Percentiles rank a stretch among this genome's conserved stretches.
These are phyloP conservation scores for Tetraselmis striata DNA, from an alignment of 139 green algal genomes.

Conservation along the genomic window DNA sequence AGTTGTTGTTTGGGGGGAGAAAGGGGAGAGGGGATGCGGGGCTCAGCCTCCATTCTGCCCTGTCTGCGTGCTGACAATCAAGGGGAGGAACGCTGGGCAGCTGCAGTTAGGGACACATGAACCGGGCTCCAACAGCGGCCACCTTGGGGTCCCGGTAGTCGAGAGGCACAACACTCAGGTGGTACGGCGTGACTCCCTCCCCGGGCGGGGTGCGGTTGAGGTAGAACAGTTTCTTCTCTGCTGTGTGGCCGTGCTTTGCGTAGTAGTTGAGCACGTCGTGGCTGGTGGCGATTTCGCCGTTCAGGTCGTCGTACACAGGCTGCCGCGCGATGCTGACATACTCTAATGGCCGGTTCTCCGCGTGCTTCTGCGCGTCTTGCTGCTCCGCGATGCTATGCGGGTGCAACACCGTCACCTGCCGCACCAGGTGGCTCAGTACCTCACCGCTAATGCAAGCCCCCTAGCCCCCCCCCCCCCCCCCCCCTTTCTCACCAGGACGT, in stretches of 20 bases:
- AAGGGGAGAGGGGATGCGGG: too few species aligned
- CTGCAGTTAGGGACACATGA: too few species aligned
- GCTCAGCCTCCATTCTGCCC: too few species aligned
- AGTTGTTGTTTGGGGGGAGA: too few species aligned
- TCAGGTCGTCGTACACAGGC: constrained; percentile 27
- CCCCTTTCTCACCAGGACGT: too few species aligned
- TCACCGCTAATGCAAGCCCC: too few species aligned
- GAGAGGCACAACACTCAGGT: neutral
- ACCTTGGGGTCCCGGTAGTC: neutral
- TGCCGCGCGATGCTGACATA: constrained; percentile 20
- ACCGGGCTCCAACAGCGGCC: too few species aligned
- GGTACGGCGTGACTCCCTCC: neutral
- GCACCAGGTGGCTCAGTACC: too few species aligned
- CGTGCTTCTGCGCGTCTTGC: neutral
- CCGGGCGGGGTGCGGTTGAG: constrained; percentile 11
- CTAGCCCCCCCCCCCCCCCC: too few species aligned
- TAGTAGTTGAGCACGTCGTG: constrained; percentile 41
- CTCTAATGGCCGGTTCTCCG: neutral
- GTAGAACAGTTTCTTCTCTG: constrained; percentile 40
- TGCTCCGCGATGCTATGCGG: neutral
- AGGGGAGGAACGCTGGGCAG: too few species aligned
- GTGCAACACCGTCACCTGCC: neutral
- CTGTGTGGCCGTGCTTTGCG: constrained; percentile 29
- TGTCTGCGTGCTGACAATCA: too few species aligned
- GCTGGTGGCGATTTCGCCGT: constrained; percentile 17